Conservation (phyloP, 768 basidiomycete species). For the Gloeophyllum trabeum region DNA sequence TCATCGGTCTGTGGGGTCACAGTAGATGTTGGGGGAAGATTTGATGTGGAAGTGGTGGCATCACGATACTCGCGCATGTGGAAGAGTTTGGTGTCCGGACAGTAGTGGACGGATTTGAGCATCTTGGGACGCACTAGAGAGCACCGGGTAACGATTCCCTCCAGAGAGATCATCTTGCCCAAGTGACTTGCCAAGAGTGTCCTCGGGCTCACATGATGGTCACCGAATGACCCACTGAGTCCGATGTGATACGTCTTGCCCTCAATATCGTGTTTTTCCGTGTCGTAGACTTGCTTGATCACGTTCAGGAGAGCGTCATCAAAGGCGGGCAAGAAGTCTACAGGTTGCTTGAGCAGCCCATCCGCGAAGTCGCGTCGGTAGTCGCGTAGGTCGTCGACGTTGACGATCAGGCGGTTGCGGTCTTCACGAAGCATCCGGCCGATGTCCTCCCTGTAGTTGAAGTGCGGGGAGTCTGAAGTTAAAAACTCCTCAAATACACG, state of each 20-base stretch:
- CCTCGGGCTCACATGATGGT: constrained; percentile 94
- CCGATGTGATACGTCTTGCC: constrained; percentile 81
- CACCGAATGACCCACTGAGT: constrained; percentile 93
- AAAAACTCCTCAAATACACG: constrained; percentile 81
- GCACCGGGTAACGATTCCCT: constrained; percentile 97
- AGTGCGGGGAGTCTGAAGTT: constrained; percentile 48
- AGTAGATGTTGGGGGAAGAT: constrained; percentile 75
- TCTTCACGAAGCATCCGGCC: constrained; percentile 72
- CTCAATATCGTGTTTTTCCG: constrained; percentile 71
- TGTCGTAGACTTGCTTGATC: constrained; percentile 63
- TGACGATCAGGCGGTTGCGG: constrained; percentile 85
- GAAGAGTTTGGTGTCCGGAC: constrained; percentile 76
- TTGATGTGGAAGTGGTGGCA: constrained; percentile 78
- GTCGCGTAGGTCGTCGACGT: constrained; percentile 92
- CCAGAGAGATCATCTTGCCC: constrained; percentile 92
- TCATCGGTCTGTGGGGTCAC: constrained; percentile 89
- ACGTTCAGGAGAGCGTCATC: constrained; percentile 73
- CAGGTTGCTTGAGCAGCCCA: constrained; percentile 82
- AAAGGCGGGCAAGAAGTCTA: constrained; percentile 79
- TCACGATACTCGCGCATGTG: constrained; percentile 89
- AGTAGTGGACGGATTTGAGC: constrained; percentile 94
- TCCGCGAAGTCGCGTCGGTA: constrained; percentile 82
- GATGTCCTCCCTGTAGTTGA: constrained; percentile 83
- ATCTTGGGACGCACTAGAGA: constrained; percentile 98
- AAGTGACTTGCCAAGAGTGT: constrained; percentile 83